A percentile compares a stretch with the other conserved stretches of the same genome.
These are phyloP conservation scores for Brachypodium distachyon DNA, from an alignment of 202 grass and related monocot genomes.

Conservation along the genomic window DNA sequence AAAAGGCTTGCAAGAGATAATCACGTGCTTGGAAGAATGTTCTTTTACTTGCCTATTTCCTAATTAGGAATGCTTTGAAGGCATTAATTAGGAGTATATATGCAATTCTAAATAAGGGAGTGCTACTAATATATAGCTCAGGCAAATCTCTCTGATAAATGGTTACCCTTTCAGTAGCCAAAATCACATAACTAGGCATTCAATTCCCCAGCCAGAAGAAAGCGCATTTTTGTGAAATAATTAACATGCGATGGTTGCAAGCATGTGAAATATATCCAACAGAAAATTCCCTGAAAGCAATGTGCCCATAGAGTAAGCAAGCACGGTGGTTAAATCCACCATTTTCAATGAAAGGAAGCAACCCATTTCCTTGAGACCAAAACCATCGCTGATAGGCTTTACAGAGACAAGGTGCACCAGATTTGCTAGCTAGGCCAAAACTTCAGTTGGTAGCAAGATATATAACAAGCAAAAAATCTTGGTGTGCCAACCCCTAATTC, in stretches of 20 bases:
- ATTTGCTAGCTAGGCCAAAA: conserved; percentile 20
- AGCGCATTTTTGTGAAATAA: neutral
- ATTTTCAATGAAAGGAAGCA: conserved; percentile 13
- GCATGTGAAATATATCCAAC: neutral
- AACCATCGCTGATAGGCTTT: conserved; percentile 13
- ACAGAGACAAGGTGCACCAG: neutral
- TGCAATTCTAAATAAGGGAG: neutral
- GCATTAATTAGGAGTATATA: neutral
- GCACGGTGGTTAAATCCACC: conserved; percentile 12
- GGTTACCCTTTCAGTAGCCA: neutral
- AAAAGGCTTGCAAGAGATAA: neutral
- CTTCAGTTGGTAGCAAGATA: conserved; percentile 34
- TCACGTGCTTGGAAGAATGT: neutral
- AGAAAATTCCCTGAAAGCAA: conserved; percentile 15
- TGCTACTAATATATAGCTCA: too few relatives aligned
- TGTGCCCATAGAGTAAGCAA: neutral
- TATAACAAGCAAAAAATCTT: neutral
- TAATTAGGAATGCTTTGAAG: neutral
- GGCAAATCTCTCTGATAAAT: neutral
- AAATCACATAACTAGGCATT: neutral
- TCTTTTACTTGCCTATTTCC: neutral
- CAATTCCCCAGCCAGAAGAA: neutral
- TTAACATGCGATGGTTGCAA: neutral
- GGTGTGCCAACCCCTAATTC: conserved; percentile 5
- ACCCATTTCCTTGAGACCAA: conserved; percentile 34